A percentile compares a stretch with the other conserved stretches of the same genome.
phyloP scores from a whole-genome alignment of 345 rosid species.

The Passiflora organensis region DNA sequence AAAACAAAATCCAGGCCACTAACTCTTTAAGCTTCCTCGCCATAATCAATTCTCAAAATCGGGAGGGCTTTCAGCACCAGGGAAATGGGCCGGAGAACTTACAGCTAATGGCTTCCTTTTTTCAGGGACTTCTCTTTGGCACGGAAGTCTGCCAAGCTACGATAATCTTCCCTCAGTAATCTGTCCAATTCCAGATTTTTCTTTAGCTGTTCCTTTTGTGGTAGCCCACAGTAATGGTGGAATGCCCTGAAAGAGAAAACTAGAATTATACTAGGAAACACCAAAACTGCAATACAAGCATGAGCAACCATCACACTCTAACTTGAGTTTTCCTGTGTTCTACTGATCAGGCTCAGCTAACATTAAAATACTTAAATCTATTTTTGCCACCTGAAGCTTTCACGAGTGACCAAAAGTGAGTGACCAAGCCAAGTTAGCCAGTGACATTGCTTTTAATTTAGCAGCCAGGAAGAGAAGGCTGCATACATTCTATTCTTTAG shows the following conservation, averaged over 20 bases:
- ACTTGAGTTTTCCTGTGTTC: not conserved
- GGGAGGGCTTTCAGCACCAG: conserved; percentile 12
- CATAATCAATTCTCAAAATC: conserved; percentile 37
- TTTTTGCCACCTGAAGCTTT: not conserved
- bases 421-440: no score
- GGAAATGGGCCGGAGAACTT: not conserved
- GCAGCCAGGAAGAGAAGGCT: no score
- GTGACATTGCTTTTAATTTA: no score
- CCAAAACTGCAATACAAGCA: not conserved
- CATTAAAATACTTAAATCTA: not conserved
- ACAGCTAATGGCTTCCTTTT: conserved; percentile 32
- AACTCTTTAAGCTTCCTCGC: conserved; percentile 12
- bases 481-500: no score
- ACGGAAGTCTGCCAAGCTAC: conserved; percentile 67
- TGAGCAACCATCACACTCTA: not conserved
- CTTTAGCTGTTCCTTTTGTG: conserved; percentile 41
- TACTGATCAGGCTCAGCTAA: not conserved
- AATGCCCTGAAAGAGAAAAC: conserved; percentile 62
- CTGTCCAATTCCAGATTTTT: conserved; percentile 77
- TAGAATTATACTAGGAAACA: not conserved
- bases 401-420: no score
- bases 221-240: conserved; percentile 67
- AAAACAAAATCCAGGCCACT: conserved; percentile 11
- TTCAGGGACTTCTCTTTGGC: conserved; percentile 39
- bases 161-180: conserved; percentile 61